Evolutionary conservation across 176 grass and related monocot species (phyloP), one percentile per base, ranked within the genome.

Genomic region (Zoysia pacifica): DNA sequence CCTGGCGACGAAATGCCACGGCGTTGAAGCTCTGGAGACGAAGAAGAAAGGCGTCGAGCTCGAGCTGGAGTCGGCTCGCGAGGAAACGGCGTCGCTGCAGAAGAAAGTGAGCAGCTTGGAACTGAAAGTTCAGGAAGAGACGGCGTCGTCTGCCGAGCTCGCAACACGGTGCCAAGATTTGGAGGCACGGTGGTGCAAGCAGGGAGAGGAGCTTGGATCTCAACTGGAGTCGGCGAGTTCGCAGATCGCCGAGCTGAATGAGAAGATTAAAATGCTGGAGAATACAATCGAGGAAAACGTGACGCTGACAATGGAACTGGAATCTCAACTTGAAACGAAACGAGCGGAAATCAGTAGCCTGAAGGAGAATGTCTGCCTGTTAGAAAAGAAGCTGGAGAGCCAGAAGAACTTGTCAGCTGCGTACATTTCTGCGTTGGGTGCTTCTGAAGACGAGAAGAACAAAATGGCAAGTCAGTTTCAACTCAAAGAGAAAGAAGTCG

Each of bases 361-460:
- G 65, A 67, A 79, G 84, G 86, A 91, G 78, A 82, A 89, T 43
- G 69, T 79, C 39, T 47, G 50, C 56, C 74, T 65, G 47, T 63
- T 99, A 42, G 88, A 93, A 72, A 85, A 38, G 55, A 93, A 88
- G 76, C 46, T 93, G 65, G 90, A 91, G 68, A 88, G 79, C 11
- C 84, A 89, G 76, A 93, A 89, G 71, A 85, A 81, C 77, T 55
- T 88, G 56, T 90, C 90, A 70, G 75, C 87, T 46, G 86, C 79
- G 9, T 89, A 87, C 84, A 73, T 85, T 62, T 81, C 71, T 75
- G 91, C 89, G 67, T 42, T 88, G 61, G 84, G 93, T 85, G 86
- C 86, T 79, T 83, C 83, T 43, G 82, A 96, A 87, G 79, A 68
- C 12, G 88, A 93, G 65, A 89, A 85, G 77, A 85, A 91, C 39